Evolutionary conservation across 805 yeast genomes (phyloP).

Genomic region (Diddensiella transvaalensis): DNA sequence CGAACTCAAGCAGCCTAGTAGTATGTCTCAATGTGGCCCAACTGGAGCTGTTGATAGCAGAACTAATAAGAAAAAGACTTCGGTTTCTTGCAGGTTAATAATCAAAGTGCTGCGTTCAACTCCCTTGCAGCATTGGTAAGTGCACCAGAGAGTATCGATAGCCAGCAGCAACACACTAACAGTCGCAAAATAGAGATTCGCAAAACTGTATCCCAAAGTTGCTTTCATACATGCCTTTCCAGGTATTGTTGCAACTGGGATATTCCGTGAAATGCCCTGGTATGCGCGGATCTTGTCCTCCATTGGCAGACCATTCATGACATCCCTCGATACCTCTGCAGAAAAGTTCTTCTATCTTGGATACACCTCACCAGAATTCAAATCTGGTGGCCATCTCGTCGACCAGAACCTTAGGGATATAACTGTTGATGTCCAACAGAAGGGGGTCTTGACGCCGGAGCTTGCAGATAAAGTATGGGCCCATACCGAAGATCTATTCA

Average conservation of each 20-base stretch:
- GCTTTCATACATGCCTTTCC: slow-evolving; percentile 8
- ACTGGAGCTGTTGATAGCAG: too few species aligned
- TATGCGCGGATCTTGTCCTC: neutral
- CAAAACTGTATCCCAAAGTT: slow-evolving; percentile 3
- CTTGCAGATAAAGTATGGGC: slow-evolving; percentile 26
- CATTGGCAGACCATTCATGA: neutral
- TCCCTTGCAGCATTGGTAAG: slow-evolving; percentile 21
- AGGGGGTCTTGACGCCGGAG: slow-evolving; percentile 16
- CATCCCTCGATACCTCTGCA: neutral
- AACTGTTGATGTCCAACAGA: neutral
- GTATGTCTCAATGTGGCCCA: neutral
- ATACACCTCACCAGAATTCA: slow-evolving; percentile 17
- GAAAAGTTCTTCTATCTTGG: slow-evolving; percentile 8
- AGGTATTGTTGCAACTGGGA: slow-evolving; percentile 7
- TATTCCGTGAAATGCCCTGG: slow-evolving; percentile 7
- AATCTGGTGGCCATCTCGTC: slow-evolving; percentile 23
- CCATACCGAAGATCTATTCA: slow-evolving; percentile 24
- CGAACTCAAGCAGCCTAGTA: slow-evolving; percentile 21
- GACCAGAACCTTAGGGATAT: slow-evolving; percentile 10
- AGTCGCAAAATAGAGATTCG: neutral
- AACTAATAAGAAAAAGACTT: too few species aligned
- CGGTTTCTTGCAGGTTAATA: slow-evolving; percentile 13
- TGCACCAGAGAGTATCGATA: too few species aligned
- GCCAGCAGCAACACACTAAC: neutral
- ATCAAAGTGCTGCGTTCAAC: slow-evolving; percentile 22